These are phyloP conservation scores for Podospora conica DNA, from an alignment of 495 filamentous ascomycete species.

Conservation along the genomic window DNA sequence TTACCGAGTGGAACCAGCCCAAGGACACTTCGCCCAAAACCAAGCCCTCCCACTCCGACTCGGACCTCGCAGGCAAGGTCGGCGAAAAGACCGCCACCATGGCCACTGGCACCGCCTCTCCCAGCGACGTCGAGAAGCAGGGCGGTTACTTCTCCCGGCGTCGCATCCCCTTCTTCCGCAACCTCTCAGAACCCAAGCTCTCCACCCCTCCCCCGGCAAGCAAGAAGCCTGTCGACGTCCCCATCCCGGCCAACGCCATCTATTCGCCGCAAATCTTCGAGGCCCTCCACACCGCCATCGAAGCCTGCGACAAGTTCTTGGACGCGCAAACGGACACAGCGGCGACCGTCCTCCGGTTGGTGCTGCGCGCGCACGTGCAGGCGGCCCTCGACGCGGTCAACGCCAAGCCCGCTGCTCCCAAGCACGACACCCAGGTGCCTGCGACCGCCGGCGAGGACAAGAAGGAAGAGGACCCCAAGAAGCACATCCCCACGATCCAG, in stretches of 20 bases:
- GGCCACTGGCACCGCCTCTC: neutral
- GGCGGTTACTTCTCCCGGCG: neutral
- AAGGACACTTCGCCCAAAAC: neutral
- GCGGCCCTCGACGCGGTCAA: constrained; percentile 20
- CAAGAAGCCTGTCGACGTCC: constrained; percentile 3
- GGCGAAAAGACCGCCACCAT: neutral
- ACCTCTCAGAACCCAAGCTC: constrained; percentile 1
- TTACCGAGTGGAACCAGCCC: constrained; percentile 1
- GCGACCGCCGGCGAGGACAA: neutral
- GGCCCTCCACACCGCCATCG: constrained; percentile 16
- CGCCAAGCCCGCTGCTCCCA: constrained; percentile 1
- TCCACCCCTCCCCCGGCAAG: neutral
- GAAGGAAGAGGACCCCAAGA: neutral
- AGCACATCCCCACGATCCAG: constrained; percentile 1
- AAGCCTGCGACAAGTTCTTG: constrained; percentile 9
- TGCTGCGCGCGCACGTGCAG: constrained; percentile 23
- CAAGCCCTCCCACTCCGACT: neutral
- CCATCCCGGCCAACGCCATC: constrained; percentile 7
- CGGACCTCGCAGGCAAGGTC: neutral
- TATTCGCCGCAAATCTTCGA: constrained; percentile 15
- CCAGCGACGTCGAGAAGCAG: neutral
- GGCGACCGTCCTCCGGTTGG: constrained; percentile 1
- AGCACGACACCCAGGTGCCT: neutral
- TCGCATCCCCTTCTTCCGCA: neutral
- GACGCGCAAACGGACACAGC: neutral